Conservation (phyloP, 495 filamentous ascomycete species). For the Penicillium bialowiezense region DNA sequence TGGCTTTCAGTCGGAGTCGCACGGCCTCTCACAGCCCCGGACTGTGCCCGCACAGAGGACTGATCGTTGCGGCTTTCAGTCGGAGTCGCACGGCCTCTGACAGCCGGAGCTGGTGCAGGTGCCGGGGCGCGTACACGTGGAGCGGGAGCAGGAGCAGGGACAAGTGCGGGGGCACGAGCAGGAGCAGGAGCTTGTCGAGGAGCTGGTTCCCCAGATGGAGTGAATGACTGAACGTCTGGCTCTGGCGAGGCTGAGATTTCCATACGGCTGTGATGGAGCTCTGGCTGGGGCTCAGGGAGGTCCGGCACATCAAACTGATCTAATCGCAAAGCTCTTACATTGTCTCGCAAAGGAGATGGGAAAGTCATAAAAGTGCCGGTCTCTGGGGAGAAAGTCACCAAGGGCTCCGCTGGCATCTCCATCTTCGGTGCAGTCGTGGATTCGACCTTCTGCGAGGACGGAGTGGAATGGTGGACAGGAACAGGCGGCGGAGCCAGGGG, state of each 20-base stretch:
- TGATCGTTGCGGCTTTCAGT: constrained; percentile 1
- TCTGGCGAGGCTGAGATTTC: constrained; percentile 9
- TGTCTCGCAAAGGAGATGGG: constrained; percentile 38
- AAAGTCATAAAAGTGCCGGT: constrained; percentile 49
- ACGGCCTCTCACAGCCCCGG: not conserved
- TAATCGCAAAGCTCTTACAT: constrained; percentile 18
- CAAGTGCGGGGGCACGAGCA: not conserved
- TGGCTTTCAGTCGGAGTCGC: not conserved
- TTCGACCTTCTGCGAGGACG: constrained; percentile 21
- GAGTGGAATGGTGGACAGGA: constrained; percentile 7
- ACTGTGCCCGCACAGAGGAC: not conserved
- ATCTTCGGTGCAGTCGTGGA: constrained; percentile 26
- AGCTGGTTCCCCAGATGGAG: constrained; percentile 17
- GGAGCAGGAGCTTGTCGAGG: not conserved
- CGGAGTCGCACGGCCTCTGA: not conserved
- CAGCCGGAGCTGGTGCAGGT: not conserved
- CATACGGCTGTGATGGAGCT: not conserved
- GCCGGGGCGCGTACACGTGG: too few species aligned
- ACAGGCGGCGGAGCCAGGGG: constrained; percentile 18
- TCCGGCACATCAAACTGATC: constrained; percentile 12
- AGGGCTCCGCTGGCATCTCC: constrained; percentile 30
- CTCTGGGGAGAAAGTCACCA: constrained; percentile 47
- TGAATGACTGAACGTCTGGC: constrained; percentile 14
- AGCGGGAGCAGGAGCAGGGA: too few species aligned
- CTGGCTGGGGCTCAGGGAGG: not conserved